A percentile compares a stretch with the other conserved stretches of the same genome.
phyloP scores from a whole-genome alignment of 1,284 basidiomycete genomes.

The Ceratobasidium sp. region DNA sequence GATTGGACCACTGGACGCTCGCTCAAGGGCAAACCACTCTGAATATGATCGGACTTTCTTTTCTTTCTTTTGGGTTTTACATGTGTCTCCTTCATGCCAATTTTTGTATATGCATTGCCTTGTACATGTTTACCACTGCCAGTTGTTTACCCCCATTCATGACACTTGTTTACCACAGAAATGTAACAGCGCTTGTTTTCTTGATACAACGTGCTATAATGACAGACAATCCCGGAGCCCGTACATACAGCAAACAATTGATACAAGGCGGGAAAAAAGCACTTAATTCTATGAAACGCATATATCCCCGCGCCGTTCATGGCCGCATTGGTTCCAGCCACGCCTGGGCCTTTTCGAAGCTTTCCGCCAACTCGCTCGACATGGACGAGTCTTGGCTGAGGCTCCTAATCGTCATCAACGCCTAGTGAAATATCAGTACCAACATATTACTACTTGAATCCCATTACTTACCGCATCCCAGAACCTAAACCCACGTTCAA shows the following conservation, averaged over 20 bases:
- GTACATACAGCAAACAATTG: constrained; percentile 25
- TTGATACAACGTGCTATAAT: constrained; percentile 35
- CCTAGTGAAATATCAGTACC: constrained; percentile 46
- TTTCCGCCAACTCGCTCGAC: constrained; percentile 81
- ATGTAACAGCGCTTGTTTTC: constrained; percentile 12
- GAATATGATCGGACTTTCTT: not conserved
- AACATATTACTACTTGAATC: not conserved
- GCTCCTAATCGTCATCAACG: constrained; percentile 86
- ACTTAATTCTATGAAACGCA: not conserved
- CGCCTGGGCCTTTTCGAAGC: constrained; percentile 92
- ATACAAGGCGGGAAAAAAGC: constrained; percentile 1
- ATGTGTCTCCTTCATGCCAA: not conserved
- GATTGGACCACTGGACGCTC: constrained; percentile 35
- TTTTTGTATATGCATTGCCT: constrained; percentile 15
- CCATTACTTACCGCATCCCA: constrained; percentile 87
- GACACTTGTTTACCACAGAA: constrained; percentile 3
- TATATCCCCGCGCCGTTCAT: constrained; percentile 49
- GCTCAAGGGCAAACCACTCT: constrained; percentile 10
- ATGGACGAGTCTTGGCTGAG: constrained; percentile 84
- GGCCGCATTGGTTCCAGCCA: constrained; percentile 93
- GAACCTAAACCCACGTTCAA: constrained; percentile 96
- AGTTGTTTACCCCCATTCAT: not conserved
- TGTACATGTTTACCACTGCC: constrained; percentile 3
- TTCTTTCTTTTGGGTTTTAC: constrained; percentile 8
- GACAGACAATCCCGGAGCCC: constrained; percentile 11